Conservation (phyloP, 805 yeast genomes). For the Wickerhamiella slavikovae region DNA sequence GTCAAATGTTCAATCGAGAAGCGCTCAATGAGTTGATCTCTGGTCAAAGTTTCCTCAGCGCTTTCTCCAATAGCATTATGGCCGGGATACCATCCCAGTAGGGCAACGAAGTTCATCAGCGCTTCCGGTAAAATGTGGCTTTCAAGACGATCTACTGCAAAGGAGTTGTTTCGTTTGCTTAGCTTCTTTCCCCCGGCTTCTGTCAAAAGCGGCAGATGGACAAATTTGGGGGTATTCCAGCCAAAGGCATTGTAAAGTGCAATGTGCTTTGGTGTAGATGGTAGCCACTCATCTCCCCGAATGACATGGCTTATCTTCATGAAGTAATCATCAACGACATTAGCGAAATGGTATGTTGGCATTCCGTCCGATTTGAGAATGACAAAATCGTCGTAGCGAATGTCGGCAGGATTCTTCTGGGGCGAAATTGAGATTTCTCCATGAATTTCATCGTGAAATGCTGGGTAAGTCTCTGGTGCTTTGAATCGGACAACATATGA, state of each 20-base stretch:
- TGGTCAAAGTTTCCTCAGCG: slow-evolving; percentile 14
- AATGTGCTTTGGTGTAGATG: slow-evolving; percentile 87
- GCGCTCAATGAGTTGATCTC: slow-evolving; percentile 26
- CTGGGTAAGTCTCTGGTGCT: slow-evolving; percentile 51
- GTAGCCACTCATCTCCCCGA: slow-evolving; percentile 95
- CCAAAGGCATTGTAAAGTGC: slow-evolving; percentile 72
- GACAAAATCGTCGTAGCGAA: slow-evolving; percentile 76
- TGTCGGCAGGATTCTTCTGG: slow-evolving; percentile 47
- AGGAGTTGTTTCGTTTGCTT: slow-evolving; percentile 71
- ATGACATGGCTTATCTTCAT: slow-evolving; percentile 89
- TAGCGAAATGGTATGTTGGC: slow-evolving; percentile 95
- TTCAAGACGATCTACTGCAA: slow-evolving; percentile 40
- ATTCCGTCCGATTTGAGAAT: slow-evolving; percentile 79
- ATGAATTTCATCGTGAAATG: slow-evolving; percentile 53
- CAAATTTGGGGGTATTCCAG: slow-evolving; percentile 61
- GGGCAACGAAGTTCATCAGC: slow-evolving; percentile 61
- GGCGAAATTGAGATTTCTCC: slow-evolving; percentile 63
- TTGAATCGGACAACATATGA: slow-evolving; percentile 49
- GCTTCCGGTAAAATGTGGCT: slow-evolving; percentile 62
- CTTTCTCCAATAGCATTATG: slow-evolving; percentile 22
- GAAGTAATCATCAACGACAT: slow-evolving; percentile 81
- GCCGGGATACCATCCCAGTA: slow-evolving; percentile 90
- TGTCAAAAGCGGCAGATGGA: slow-evolving; percentile 83
- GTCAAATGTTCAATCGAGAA: slow-evolving; percentile 62
- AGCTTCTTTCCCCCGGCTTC: slow-evolving; percentile 38